Percentiles rank a stretch among this genome's conserved stretches.
phyloP scores from a whole-genome alignment of 1,284 basidiomycete genomes.

The Ceratobasidium papillatum region DNA sequence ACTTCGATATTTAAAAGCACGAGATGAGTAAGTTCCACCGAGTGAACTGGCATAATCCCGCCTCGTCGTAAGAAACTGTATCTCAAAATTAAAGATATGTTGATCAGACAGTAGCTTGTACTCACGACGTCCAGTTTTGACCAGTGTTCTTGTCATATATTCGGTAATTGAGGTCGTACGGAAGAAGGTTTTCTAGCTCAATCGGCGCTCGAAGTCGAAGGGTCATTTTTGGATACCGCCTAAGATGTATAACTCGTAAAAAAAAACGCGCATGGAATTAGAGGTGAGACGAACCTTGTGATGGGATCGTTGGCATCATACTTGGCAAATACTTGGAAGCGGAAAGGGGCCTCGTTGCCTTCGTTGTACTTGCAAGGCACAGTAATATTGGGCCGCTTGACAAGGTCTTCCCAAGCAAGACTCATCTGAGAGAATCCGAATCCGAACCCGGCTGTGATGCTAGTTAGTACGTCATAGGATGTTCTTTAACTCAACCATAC shows the following conservation, averaged over 20 bases:
- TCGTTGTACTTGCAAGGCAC: conserved; percentile 88
- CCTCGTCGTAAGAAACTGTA: conserved; percentile 90
- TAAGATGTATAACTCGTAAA: conserved; percentile 51
- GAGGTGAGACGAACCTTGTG: conserved; percentile 58
- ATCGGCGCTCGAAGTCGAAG: conserved; percentile 93
- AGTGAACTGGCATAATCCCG: conserved; percentile 96
- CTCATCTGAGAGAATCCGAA: conserved; percentile 91
- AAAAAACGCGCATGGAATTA: not conserved
- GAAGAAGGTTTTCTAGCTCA: conserved; percentile 95
- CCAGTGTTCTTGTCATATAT: conserved; percentile 96
- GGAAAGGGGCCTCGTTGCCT: conserved; percentile 87
- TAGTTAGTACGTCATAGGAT: conserved; percentile 34
- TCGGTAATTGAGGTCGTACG: conserved; percentile 94
- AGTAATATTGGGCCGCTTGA: conserved; percentile 79
- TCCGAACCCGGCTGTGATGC: conserved; percentile 82
- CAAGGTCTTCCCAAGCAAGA: conserved; percentile 89
- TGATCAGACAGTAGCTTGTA: not conserved
- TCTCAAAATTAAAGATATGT: conserved; percentile 58
- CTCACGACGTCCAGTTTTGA: conserved; percentile 70
- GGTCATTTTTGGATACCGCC: conserved; percentile 85
- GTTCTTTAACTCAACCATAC: conserved; percentile 56
- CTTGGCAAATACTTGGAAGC: conserved; percentile 93
- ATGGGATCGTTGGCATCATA: conserved; percentile 75
- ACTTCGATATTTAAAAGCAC: conserved; percentile 91
- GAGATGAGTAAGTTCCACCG: conserved; percentile 93